Evolutionary conservation across 164 flowering plant genomes (phyloP), one percentile per base, ranked within the genome.

Genomic region (Tetrastigma voinierianum): DNA sequence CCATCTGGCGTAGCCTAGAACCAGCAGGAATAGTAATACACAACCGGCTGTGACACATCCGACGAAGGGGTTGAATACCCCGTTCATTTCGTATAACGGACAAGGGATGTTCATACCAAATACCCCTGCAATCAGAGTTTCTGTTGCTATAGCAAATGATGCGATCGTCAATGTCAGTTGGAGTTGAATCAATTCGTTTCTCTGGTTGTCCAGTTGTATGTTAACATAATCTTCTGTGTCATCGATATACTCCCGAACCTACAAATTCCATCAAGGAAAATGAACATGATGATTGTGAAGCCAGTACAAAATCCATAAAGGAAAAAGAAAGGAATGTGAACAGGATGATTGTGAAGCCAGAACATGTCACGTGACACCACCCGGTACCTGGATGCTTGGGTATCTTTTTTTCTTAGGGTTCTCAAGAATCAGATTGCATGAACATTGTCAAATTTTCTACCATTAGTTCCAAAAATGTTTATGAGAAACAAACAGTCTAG

Each of bases 61-160:
- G 20, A 93, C 86, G 64, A 88, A 64, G 21, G 61, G 58, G 51
- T 57, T 79, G 62, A 93, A 96, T 46, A 93, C 64, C 15, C 96
- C 97, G 0, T 87, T 1, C 0, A 14, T 75, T 0, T 81, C 0
- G 67, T 84, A 87, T 66, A 81, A 70, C 17, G 62, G 53, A 69
- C 90, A 91, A 24, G 87, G 95, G 48, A 96, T 89, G 76, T 96
- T 96, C 99, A 96, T 90, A 18, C 98, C 98, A 78, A 96, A 96
- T 9, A 72, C 1, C 57, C 96, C 92, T 6, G 32, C 32, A 25
- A 25, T 25, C 32, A 2, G 32, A 25, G 32, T 25, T 25, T 25
- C 32, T 2, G 5, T 5, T 0, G 32, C 32, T 25, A 25, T 25
- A 25, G 5, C 32, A 25, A 25, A 25, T 25, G 32, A 25, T 25